Evolutionary conservation across 192 early-diverging fungal genomes (phyloP), one percentile per base, ranked within the genome.

Genomic region (Linnemannia hyalina): DNA sequence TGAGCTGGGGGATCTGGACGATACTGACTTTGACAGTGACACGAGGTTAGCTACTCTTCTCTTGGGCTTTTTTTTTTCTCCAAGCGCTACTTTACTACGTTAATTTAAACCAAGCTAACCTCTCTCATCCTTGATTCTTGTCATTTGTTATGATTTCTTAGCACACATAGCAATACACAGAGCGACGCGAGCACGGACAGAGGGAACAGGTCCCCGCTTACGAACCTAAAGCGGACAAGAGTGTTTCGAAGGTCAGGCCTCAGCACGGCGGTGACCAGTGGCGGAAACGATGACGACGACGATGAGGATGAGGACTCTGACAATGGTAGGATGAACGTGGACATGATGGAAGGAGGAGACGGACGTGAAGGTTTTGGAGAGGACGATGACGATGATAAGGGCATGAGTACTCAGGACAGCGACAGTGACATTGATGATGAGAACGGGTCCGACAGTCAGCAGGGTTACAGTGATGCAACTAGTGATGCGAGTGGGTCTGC

Each of bases 1-100:
- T 26, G 79, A 89, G 52, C 88, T 92, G 73, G 92, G 91, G 77
- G 89, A 92, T 68, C 87, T 93, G 52, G 77, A 90, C 73, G 93
- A 94, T 52, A 90, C 90, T 46, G 91, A 93, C 75, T 76, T 81
- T 26, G 90, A 91, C 49, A 89, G 89, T 40, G 84, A 86, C 42
- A 76, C 83, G 84, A 92, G 82, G 89, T 88, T 32, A 91, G 89
- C 63, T 32, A 70, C 68, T 52, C 23, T 60, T 46, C 7, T 69
- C 6, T 68, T 16, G 52, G 35, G 52, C 36, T 70, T 63, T n/a
- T 40, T 57, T 54, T 11, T 22, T 60, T 60, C 2, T 36, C 6
- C 4, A 18, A 2, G 22, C 42, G 40, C 10, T 11, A 4, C 47
- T 20, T 77, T 36, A 32, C 7, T 11, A 65, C 10, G 0, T 32